These are phyloP conservation scores for Letharia columbiana DNA, from an alignment of 495 filamentous ascomycete genomes.

Conservation along the genomic window DNA sequence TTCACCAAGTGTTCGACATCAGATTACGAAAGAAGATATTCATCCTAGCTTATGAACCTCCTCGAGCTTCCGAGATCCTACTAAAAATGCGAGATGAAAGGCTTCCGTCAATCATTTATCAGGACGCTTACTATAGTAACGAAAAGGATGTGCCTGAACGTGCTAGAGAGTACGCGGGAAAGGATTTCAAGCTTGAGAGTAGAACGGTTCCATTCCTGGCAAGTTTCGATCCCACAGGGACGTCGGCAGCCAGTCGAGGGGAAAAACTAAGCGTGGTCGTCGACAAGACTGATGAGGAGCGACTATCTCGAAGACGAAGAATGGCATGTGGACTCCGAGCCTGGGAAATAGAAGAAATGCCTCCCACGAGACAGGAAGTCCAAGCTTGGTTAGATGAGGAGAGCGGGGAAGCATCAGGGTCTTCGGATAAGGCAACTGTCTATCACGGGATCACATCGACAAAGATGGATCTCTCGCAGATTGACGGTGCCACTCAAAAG, in stretches of 20 bases:
- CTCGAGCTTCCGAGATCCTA: slow-evolving; percentile 24
- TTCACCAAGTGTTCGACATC: slow-evolving; percentile 16
- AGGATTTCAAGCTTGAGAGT: slow-evolving; percentile 74
- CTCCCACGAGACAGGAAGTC: slow-evolving; percentile 67
- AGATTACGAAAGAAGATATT: not conserved
- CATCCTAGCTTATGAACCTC: slow-evolving; percentile 1
- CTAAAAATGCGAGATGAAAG: slow-evolving; percentile 28
- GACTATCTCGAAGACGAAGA: slow-evolving; percentile 37
- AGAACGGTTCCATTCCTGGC: slow-evolving; percentile 68
- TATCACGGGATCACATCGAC: slow-evolving; percentile 9
- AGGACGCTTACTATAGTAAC: slow-evolving; percentile 80
- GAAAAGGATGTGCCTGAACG: slow-evolving; percentile 76
- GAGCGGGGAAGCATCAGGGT: slow-evolving; percentile 1
- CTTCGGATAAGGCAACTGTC: not conserved
- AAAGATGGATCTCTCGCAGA: slow-evolving; percentile 59
- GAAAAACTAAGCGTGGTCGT: slow-evolving; percentile 37
- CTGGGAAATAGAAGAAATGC: slow-evolving; percentile 58
- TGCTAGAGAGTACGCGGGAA: slow-evolving; percentile 75
- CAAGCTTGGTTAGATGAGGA: slow-evolving; percentile 51
- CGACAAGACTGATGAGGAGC: slow-evolving; percentile 45
- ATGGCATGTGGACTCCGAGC: slow-evolving; percentile 44
- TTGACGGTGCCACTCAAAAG: slow-evolving; percentile 81
- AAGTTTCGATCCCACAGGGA: slow-evolving; percentile 61
- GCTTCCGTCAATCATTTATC: slow-evolving; percentile 58
- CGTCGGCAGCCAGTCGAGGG: slow-evolving; percentile 47